phyloP scores from a whole-genome alignment of 2,329 filamentous ascomycete genomes.

The Pseudocercospora crystallina region DNA sequence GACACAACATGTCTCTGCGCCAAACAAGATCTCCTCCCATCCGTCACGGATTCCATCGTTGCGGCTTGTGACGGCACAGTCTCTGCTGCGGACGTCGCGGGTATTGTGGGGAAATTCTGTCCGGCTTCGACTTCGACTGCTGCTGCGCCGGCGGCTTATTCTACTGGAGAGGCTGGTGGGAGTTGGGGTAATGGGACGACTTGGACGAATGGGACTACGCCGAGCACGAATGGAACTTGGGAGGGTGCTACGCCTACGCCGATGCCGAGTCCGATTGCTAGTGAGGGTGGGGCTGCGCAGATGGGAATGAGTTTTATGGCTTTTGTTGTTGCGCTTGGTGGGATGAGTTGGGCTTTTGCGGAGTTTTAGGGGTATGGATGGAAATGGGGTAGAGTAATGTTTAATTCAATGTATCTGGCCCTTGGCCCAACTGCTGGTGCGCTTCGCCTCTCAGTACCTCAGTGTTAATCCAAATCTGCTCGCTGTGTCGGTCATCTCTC shows the following conservation, averaged over 20 bases:
- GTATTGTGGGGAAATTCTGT: slow-evolving; percentile 10
- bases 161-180: neutral
- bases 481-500: too few species aligned
- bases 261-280: slow-evolving; percentile 1
- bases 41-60: slow-evolving; percentile 11
- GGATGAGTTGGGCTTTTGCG: slow-evolving; percentile 22
- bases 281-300: slow-evolving; percentile 6
- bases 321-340: slow-evolving; percentile 18
- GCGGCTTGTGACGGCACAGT: slow-evolving; percentile 13
- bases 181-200: neutral
- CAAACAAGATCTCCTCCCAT: slow-evolving; percentile 10
- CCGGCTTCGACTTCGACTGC: neutral
- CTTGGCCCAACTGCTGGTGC: too few species aligned
- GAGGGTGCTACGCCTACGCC: slow-evolving; percentile 3
- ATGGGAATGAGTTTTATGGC: slow-evolving; percentile 14
- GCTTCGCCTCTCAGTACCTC: too few species aligned
- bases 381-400: slow-evolving; percentile 8
- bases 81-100: slow-evolving; percentile 2
- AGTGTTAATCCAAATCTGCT: too few species aligned
- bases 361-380: slow-evolving; percentile 11
- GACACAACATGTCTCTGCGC: slow-evolving; percentile 20
- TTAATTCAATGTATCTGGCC: neutral
- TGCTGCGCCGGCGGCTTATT: neutral
- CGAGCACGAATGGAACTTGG: neutral
- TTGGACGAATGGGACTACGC: neutral